Evolutionary conservation across 371 early-diverging fungal species (phyloP), one percentile per base, ranked within the genome.

Genomic region (Mortierella sp.): DNA sequence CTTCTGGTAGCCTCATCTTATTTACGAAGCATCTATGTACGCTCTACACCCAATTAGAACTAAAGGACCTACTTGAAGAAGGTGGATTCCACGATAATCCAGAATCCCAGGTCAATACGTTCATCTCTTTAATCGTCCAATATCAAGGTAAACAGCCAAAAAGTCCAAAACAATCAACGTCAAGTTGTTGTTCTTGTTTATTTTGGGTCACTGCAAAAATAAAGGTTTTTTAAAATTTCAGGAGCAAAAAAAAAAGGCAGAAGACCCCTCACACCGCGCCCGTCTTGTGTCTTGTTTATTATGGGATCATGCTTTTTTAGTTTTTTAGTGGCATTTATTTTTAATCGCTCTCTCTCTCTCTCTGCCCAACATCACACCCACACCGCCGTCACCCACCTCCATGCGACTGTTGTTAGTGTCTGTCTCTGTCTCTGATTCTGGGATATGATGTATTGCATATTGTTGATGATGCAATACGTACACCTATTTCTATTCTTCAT

Each of bases 11-110:
- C 67, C 6, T n/a, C 48, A 13, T 50, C 47, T 43, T 15, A 50
- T 50, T n/a, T 50, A n/a, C n/a, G 21, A 8, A n/a, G n/a, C 16
- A 50, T 50, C n/a, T n/a, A 50, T 50, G n/a, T 16, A 8, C 50
- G 7, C n/a, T 50, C 11, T 43, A 10, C 52, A 33, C 55, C 22
- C 28, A 48, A 45, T 24, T 63, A 89, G 90, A 89, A 67, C 78
- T 89, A 13, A 86, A 86, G 58, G 90, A 89, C 52, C 69, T 87
- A 5, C 69, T 89, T 43, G 76, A 84, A 53, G 79, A 83, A 61
- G 86, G 86, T 8, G 87, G 84, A 70, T 72, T 70, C 40, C 77
- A 73, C n/a, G 86, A 85, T 58, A 74, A 80, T 52, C 84, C 85
- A 59, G 88, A 82, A 45, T 72, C 86, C 41, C 84, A 82, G 50